These are phyloP conservation scores for Cyberlindnera mississippiensis DNA, from an alignment of 805 yeast species.

Conservation along the genomic window DNA sequence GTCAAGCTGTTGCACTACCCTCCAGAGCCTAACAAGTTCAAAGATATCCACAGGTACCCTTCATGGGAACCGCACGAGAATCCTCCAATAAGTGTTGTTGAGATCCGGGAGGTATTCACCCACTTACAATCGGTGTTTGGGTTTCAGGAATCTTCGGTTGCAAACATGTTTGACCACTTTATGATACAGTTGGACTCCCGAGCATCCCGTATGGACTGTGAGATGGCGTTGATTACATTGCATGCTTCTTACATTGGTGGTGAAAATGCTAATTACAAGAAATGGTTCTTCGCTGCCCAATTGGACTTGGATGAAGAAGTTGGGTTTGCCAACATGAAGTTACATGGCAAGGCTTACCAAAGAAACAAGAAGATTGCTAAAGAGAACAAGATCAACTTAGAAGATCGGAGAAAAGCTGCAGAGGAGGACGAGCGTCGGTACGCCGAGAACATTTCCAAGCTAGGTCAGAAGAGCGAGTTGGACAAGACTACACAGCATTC, in stretches of 20 bases:
- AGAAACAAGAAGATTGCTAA: constrained; percentile 44
- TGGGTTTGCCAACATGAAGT: constrained; percentile 53
- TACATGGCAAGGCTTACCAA: constrained; percentile 42
- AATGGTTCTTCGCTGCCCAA: constrained; percentile 91
- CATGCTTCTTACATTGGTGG: constrained; percentile 96
- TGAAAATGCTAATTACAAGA: constrained; percentile 75
- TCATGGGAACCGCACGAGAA: background rate
- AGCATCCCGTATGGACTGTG: constrained; percentile 71
- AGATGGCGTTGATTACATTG: constrained; percentile 64
- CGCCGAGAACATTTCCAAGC: constrained; percentile 30
- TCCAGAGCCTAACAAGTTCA: background rate
- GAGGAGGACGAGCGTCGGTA: constrained; percentile 33
- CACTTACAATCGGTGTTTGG: constrained; percentile 67
- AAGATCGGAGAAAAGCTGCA: constrained; percentile 35
- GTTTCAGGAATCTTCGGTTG: constrained; percentile 74
- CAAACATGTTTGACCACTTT: constrained; percentile 78
- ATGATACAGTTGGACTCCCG: constrained; percentile 83
- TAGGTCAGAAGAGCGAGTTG: too few relatives aligned
- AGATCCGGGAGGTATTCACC: constrained; percentile 57
- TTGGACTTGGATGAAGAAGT: constrained; percentile 68
- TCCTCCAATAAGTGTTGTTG: constrained; percentile 34
- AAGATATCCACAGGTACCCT: background rate
- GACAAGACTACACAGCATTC: constrained; percentile 37
- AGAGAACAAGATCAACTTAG: constrained; percentile 32
- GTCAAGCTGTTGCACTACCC: background rate